Percentiles rank a stretch among this genome's conserved stretches.
Evolutionary conservation across 2,329 filamentous ascomycete genomes (phyloP).

Genomic region (Aspergillus fischeri): DNA sequence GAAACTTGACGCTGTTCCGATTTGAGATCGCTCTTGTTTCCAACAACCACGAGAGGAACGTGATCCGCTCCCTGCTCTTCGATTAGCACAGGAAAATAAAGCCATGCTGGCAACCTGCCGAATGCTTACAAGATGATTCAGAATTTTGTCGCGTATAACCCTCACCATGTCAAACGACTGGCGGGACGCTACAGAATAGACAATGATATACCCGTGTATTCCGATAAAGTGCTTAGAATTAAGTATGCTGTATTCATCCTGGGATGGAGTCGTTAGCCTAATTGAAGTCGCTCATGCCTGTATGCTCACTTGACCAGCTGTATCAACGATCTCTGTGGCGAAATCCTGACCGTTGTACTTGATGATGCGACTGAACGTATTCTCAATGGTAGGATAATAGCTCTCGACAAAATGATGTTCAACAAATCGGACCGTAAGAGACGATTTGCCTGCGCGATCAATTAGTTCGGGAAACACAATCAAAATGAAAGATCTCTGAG

Average conservation of each 20-base stretch:
- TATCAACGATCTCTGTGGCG: slow-evolving; percentile 96
- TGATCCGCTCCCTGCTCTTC: slow-evolving; percentile 72
- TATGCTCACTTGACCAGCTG: slow-evolving; percentile 75
- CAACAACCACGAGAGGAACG: slow-evolving; percentile 90
- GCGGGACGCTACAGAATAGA: slow-evolving; percentile 92
- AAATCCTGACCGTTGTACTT: slow-evolving; percentile 90
- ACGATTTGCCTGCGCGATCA: slow-evolving; percentile 75
- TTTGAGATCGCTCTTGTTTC: slow-evolving; percentile 93
- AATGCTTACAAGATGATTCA: slow-evolving; percentile 78
- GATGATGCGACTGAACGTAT: slow-evolving; percentile 96
- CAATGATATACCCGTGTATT: slow-evolving; percentile 97
- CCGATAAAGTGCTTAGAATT: slow-evolving; percentile 99
- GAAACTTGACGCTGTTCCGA: slow-evolving; percentile 91
- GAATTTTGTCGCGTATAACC: slow-evolving; percentile 93
- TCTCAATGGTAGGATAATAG: slow-evolving; percentile 99
- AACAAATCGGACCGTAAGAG: slow-evolving; percentile 92
- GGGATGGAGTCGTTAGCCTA: slow-evolving; percentile 14
- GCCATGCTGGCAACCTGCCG: neutral
- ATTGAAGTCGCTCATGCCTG: slow-evolving; percentile 1
- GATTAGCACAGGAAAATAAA: neutral
- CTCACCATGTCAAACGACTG: slow-evolving; percentile 97
- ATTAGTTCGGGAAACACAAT: slow-evolving; percentile 8
- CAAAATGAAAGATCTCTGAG: neutral
- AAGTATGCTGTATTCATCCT: slow-evolving; percentile 98
- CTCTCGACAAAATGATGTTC: slow-evolving; percentile 98